Evolutionary conservation across 768 basidiomycete species (phyloP), one percentile per base, ranked within the genome.

Genomic region (Sistotremastrum niveocremeum): DNA sequence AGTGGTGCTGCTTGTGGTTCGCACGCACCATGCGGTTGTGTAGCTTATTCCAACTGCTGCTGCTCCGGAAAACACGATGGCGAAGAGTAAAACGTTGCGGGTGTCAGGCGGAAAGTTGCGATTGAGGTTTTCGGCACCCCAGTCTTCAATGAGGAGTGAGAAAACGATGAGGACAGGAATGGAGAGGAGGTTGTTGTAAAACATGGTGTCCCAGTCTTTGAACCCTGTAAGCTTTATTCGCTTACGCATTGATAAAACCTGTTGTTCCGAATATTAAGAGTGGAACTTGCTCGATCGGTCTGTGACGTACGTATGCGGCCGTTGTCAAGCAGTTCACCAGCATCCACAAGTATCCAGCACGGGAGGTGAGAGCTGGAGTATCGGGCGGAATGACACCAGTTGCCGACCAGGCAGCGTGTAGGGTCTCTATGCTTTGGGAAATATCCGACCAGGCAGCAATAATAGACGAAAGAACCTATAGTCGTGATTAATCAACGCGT

Each of bases 191-290:
- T 98, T 99, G 68, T 94, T 95, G 70, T 98, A 98, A 67, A 89
- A 94, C 91, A 97, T 97, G 8, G 91, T 82, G 58, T 97, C 94
- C 93, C 91, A 95, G 57, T 99, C 94, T 42, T 90, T 81, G 67
- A 98, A 97, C 12, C 88, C 88, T 10, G 90, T 97, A 37, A 71
- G 62, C 67, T 97, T 97, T 70, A 99, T 98, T 47, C 83, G 76
- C 62, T 94, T 97, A 47, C 95, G 78, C 95, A 98, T 98, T 37
- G 86, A 72, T 42, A 99, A 72, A 36, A 95, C 89, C 90, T 94
- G 54, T 34, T 11, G 20, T 5, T 28, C 28, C 44, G 10, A 28
- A 8, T 39, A n/a, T 35, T 8, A 41, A 20, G 46, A 32, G 6
- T 6, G 33, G 39, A 33, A 39, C 5, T 7, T 11, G 32, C 12